Percentiles rank a stretch among this genome's conserved stretches.
These are phyloP conservation scores for Brachypodium distachyon DNA, from an alignment of 202 grass and related monocot species.

Conservation along the genomic window DNA sequence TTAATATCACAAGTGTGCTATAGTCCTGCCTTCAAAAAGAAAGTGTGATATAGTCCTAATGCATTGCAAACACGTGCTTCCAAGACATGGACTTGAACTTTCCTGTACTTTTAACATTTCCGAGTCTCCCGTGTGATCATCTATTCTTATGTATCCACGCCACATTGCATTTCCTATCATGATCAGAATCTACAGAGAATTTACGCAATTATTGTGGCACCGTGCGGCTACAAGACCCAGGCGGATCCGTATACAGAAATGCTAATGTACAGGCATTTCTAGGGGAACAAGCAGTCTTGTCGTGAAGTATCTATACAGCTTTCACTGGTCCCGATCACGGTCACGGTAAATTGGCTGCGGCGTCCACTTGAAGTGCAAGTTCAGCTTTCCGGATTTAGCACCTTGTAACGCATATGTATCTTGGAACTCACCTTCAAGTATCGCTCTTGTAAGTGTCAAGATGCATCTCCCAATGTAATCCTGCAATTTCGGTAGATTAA, in stretches of 20 bases:
- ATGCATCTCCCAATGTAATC: slow-evolving; percentile 96
- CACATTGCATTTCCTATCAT: neutral
- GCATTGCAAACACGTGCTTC: neutral
- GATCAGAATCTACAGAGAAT: neutral
- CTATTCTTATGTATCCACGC: neutral
- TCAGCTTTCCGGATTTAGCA: slow-evolving; percentile 90
- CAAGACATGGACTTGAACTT: neutral
- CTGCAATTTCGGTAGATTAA: slow-evolving; percentile 22
- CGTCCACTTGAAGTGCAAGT: slow-evolving; percentile 81
- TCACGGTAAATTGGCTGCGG: slow-evolving; percentile 85
- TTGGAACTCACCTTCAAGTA: slow-evolving; percentile 80
- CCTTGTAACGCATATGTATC: slow-evolving; percentile 71
- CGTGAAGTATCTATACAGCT: neutral
- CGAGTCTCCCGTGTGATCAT: neutral
- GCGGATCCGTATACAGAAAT: neutral
- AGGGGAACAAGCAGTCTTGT: neutral
- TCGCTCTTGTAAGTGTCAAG: slow-evolving; percentile 84
- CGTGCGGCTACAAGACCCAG: neutral
- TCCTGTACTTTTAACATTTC: neutral
- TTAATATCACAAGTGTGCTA: too few species aligned
- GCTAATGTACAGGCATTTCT: neutral
- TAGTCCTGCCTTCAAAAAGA: too few species aligned
- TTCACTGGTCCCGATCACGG: slow-evolving; percentile 36
- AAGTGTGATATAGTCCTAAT: neutral
- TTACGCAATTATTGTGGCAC: neutral